Base-by-base conservation (phyloP, 2,329 filamentous ascomycete genomes). In the Fusarium sp. region DNA sequence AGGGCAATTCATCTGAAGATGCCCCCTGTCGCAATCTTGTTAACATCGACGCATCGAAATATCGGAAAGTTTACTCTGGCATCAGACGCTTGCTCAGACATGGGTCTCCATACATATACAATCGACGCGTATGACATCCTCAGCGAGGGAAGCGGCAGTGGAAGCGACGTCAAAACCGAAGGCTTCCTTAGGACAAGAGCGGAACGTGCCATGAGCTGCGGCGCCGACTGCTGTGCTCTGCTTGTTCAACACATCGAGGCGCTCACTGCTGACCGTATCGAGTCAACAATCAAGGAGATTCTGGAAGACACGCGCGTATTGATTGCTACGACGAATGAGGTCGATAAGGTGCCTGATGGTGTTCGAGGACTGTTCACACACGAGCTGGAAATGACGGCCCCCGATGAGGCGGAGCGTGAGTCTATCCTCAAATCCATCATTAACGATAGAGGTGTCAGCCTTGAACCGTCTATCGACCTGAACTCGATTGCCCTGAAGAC, bases 91-190 rank as follows among this genome's bases (percentile, higher is more conserved):
- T 97, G 94, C 78, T 87, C 92, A 4, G 95, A 98, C 74, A 91
- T 98, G 66, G 96, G 96, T 5, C 84, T 98, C 17, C 96, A 99
- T 78, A 92, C 90, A 0, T 98, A 97, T 77, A 81, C 88, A 1
- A 92, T 99, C 53, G 94, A 98, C 78, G 92, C 93, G 0, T 97
- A 97, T 74, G 96, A 99, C 74, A 93, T 99, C 42, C 84, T 97
- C 6, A 95, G 94, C n/a, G 95, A 98, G 78, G 93, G 94, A 15
- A 79, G 79, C 11, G 92, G 91, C 1, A 94, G 94, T 54, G 93
- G 93, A 10, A 91, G 92, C 57, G 96, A 99, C 76, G 92, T 97
- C 28, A 98, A 98, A 81, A 97, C 95, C 0, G 95, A 98, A 76
- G 95, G 93, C 1, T 92, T 97, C 71, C 83, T 99, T 17, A 92